Percentiles rank a stretch among this genome's conserved stretches.
These are phyloP conservation scores for Baorangia bicolor DNA, from an alignment of 768 basidiomycete genomes.

Conservation along the genomic window DNA sequence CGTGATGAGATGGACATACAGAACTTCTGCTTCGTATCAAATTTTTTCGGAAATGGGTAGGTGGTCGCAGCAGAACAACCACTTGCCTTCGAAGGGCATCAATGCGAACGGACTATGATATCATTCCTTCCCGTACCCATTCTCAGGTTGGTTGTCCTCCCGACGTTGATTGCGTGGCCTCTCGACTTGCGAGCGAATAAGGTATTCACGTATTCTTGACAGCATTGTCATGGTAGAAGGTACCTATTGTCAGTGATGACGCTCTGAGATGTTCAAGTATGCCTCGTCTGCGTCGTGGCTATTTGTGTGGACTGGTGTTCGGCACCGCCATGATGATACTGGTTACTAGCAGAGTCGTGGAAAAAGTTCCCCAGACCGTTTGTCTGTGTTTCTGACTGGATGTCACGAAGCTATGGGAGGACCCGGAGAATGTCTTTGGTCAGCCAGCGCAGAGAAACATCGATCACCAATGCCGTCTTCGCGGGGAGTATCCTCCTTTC, in stretches of 20 bases:
- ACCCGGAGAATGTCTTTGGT: not conserved
- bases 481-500: slow-evolving; percentile 12
- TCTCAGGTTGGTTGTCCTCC: not conserved
- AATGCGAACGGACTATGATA: not conserved
- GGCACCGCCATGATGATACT: not conserved
- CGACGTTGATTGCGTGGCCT: not conserved
- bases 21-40: no score
- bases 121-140: not conserved
- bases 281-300: no score
- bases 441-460: not conserved
- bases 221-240: not conserved
- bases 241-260: no score
- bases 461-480: slow-evolving; percentile 7
- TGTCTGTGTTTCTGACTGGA: not conserved
- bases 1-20: no score
- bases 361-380: not conserved
- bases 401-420: slow-evolving; percentile 5
- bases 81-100: no score
- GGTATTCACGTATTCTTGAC: not conserved
- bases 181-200: not conserved
- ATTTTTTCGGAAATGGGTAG: no score
- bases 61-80: no score
- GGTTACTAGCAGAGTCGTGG: slow-evolving; percentile 1
- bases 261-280: no score
- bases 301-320: no score